Evolutionary conservation across 1,284 basidiomycete species (phyloP).

Genomic region (Tetrapyrgos nigripes): DNA sequence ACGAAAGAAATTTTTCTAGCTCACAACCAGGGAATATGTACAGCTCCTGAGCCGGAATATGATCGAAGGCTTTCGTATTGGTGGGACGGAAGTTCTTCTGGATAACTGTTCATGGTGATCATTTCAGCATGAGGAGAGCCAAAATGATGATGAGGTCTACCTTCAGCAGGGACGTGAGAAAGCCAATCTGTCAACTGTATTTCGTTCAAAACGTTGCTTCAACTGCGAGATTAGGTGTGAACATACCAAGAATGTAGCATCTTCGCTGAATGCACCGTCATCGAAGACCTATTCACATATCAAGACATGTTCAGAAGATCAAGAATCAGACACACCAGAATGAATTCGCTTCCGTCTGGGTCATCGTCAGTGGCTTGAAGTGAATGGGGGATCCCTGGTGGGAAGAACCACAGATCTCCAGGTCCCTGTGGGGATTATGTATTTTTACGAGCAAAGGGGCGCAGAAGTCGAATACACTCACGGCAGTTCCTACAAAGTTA

Average conservation of each 20-base stretch:
- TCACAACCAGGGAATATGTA: conserved; percentile 69
- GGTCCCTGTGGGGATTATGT: conserved; percentile 33
- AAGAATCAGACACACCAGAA: conserved; percentile 54
- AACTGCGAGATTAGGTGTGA: conserved; percentile 13
- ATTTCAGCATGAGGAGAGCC: conserved; percentile 34
- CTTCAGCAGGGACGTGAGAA: conserved; percentile 60
- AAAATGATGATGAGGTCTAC: conserved; percentile 22
- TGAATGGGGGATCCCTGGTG: conserved; percentile 68
- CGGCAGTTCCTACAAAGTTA: conserved; percentile 64
- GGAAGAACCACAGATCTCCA: conserved; percentile 71
- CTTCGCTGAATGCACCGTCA: conserved; percentile 69
- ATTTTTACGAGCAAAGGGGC: background rate
- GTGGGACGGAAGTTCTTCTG: conserved; percentile 71
- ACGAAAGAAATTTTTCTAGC: conserved; percentile 1
- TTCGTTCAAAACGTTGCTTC: conserved; percentile 6
- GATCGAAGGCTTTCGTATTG: conserved; percentile 57
- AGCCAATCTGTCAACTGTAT: conserved; percentile 68
- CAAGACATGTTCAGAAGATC: background rate
- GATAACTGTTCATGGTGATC: conserved; percentile 49
- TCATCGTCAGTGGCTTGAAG: conserved; percentile 66
- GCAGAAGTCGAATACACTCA: conserved; percentile 34
- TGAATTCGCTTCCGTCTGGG: conserved; percentile 69
- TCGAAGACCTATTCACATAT: conserved; percentile 58
- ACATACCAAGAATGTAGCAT: conserved; percentile 69
- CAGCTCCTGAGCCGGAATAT: conserved; percentile 63